These are phyloP conservation scores for Populus hybrid DNA, from an alignment of 441 rosid species.

Conservation along the genomic window DNA sequence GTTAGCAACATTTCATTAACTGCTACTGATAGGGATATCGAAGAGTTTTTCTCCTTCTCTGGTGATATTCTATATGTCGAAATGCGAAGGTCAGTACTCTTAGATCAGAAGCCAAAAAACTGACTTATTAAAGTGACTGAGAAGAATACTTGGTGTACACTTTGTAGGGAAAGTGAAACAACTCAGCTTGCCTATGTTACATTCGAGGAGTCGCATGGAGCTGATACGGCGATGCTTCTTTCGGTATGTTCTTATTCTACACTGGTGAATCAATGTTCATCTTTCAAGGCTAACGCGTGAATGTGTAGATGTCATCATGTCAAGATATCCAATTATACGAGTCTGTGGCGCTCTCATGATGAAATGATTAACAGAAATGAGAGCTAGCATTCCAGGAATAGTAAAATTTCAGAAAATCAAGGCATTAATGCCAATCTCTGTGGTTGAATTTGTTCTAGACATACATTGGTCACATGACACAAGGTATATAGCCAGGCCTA, in stretches of 20 bases:
- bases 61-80: conserved; percentile 61
- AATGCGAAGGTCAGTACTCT: conserved; percentile 42
- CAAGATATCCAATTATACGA: neutral
- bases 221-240: conserved; percentile 67
- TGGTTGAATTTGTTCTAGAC: neutral
- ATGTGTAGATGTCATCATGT: neutral
- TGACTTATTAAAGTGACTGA: neutral
- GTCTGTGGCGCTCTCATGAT: neutral
- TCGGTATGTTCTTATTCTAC: conserved; percentile 40
- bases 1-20: conserved; percentile 51
- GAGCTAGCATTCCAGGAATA: neutral
- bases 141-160: conserved; percentile 5
- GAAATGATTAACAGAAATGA: neutral
- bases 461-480: neutral
- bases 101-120: neutral
- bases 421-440: neutral
- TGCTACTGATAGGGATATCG: conserved; percentile 45
- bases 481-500: neutral
- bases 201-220: conserved; percentile 66
- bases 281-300: neutral
- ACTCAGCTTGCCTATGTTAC: conserved; percentile 61
- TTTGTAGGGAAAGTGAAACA: conserved; percentile 53
- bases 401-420: neutral
- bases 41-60: conserved; percentile 67
- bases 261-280: neutral